Evolutionary conservation across 768 basidiomycete genomes (phyloP), one percentile per base, ranked within the genome.

Genomic region (Tulasnella sp.): DNA sequence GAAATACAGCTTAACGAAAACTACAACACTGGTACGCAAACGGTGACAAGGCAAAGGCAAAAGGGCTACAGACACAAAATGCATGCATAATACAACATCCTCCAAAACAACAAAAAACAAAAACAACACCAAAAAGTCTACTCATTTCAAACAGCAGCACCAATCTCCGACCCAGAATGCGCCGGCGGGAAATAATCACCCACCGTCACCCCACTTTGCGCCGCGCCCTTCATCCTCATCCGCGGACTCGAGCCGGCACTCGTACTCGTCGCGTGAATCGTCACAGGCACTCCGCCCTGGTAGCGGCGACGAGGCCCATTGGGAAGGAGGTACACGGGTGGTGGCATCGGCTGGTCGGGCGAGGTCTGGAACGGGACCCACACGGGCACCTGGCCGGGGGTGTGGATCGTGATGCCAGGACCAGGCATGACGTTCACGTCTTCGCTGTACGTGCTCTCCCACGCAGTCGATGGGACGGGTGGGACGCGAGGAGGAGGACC

Each of bases 101-200:
- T n/a, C n/a, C n/a, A n/a, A n/a, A n/a, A n/a, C n/a, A n/a, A n/a
- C n/a, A n/a, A n/a, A n/a, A n/a, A n/a, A n/a, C n/a, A n/a, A n/a
- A n/a, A n/a, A n/a, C n/a, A n/a, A n/a, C n/a, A n/a, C n/a, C n/a
- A n/a, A n/a, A n/a, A n/a, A n/a, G n/a, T n/a, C n/a, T n/a, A n/a
- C n/a, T n/a, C n/a, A n/a, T n/a, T n/a, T 54, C 25, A 54, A 6
- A 54, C 52, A 9, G 52, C 52, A 6, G 52, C 52, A 11, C 52
- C 52, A 14, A 54, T 42, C 39, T 54, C 41, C 9, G 27, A 9
- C 6, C 41, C 41, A 6, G 41, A 43, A 6, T n/a, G 17, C 9
- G 11, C 17, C n/a, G 41, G 52, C 39, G 27, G 29, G 36, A 27
- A 39, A 19, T 35, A 21, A 17, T 36, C 29, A 5, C 29, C 39